Base-by-base conservation (phyloP, 1,284 basidiomycete species). In the Cutaneotrichosporon dermatis region DNA sequence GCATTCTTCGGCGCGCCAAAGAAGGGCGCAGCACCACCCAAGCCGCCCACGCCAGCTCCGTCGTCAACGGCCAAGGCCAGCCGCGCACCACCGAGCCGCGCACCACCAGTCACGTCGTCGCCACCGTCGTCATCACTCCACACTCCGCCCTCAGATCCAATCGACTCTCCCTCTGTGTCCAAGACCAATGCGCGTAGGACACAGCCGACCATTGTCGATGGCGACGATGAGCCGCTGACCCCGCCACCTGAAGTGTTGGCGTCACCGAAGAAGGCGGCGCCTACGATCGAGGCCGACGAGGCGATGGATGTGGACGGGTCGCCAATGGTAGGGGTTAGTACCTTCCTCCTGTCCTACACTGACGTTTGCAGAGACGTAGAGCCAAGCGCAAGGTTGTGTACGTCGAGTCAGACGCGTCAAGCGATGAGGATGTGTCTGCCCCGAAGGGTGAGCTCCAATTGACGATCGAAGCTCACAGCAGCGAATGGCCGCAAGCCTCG, bases 1-100 rank as follows among this genome's bases (percentile, higher is more conserved):
- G 66, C 73, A 15, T 81, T 80, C 76, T 80, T 80, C 58, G 67
- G 67, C 41, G 73, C 73, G 37, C 69, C 76, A 11, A 66, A 72
- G 52, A 56, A 71, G 9, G 66, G 70, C 33, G 66, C 69, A 11
- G 44, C 50, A 25, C 25, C 25, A 6, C 49, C 50, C 37, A 39
- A 51, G 49, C 46, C 46, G 13, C 64, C 25, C 42, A 60, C 15
- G 46, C 52, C 37, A 25, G 41, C 53, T 35, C 36, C 41, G 25
- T 16, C 52, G 40, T 36, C 57, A 9, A 10, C 40, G 13, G 11
- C 42, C 40, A 59, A 46, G 49, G 9, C 13, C 25, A 51, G 51
- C 12, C 58, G 63, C 25, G 25, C 25, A 25, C 25, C 25, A 25
- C 25, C 25, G 25, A 25, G 25, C 25, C 25, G 25, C n/a, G 44